Evolutionary conservation across 192 early-diverging fungal species (phyloP), one percentile per base, ranked within the genome.

Genomic region (Coemansia sp.): DNA sequence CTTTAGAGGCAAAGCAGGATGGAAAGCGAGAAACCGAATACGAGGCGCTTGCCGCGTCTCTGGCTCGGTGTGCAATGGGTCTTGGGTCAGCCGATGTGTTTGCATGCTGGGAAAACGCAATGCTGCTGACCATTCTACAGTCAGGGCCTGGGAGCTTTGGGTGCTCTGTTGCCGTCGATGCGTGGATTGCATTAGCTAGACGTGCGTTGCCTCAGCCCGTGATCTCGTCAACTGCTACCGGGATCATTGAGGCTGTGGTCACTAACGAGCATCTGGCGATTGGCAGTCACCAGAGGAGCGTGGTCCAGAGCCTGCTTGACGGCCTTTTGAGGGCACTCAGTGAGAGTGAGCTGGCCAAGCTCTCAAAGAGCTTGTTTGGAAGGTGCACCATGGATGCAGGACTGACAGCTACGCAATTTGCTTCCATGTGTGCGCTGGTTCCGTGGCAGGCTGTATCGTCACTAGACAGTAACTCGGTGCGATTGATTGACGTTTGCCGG

Each of bases 181-280:
- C 65, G n/a, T 67, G 65, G 65, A 19, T 48, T 6, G 29, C 50
- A 14, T 15, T 67, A 10, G 58, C 58, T 17, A 44, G 15, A 9
- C 44, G 36, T n/a, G 34, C 25, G 32, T 32, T 62, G 14, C 36
- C 52, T 7, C 37, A 24, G n/a, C 11, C 37, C 8, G 38, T 28
- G 17, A 46, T 55, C 4, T 11, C 41, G 14, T 53, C 60, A 0
- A 49, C 52, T 22, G 26, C 44, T 10, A 23, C 9, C 10, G 44
- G 44, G 8, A 28, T 62, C 4, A 19, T 62, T 5, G 52, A 62
- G 9, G 29, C 35, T 10, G 28, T 25, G 10, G 35, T 41, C 9
- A 23, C 22, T 23, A 44, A 25, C 10, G 51, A 32, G 9, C 23
- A 15, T 26, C 51, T 20, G 10, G 19, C 19, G 38, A 20, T 40